Evolutionary conservation across 1,284 basidiomycete species (phyloP), one percentile per base, ranked within the genome.

Genomic region (Cryptococcus amylolentus): DNA sequence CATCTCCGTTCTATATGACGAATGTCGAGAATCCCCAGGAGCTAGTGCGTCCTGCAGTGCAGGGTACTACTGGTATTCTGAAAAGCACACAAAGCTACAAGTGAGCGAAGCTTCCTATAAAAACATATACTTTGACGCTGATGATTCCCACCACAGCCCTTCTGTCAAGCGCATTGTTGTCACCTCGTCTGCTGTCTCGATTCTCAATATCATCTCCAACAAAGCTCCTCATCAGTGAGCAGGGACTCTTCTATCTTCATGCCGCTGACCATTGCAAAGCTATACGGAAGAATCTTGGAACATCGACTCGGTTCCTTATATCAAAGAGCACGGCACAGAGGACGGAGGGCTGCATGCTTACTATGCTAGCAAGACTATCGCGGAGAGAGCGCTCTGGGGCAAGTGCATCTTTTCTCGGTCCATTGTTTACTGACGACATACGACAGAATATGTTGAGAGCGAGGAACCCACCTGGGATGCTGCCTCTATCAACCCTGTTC

Each of bases 161-260:
- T 63, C 70, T 20, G 79, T 88, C 55, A 81, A 84, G 69, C 83
- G 88, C 2, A 78, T 91, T 44, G 84, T 90, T 50, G 74, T 89
- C 56, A 87, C 86, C 31, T 35, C 31, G 31, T 35, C 31, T 35
- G 31, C 31, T 35, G 31, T 35, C 10, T 35, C 31, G 10, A 35
- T 35, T 2, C 10, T 35, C 7, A 35, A 35, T 35, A 35, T 35
- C 31, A 35, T 35, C 6, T 35, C 42, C 83, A 83, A 35, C 7
- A 35, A 35, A 35, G 31, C 1, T 87, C 87, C 0, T 79, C 77
- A 44, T 84, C 82, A 0, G 75, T 84, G 3, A 73, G 86, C 55
- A 58, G 82, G 39, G 55, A 46, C 51, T 53, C 51, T 43, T 57
- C 52, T 56, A 10, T 35, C 10, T 3, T 66, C 41, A 42, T 12